Base-by-base conservation (phyloP, 306 rosid species). In the Quercus aquifolioides region DNA sequence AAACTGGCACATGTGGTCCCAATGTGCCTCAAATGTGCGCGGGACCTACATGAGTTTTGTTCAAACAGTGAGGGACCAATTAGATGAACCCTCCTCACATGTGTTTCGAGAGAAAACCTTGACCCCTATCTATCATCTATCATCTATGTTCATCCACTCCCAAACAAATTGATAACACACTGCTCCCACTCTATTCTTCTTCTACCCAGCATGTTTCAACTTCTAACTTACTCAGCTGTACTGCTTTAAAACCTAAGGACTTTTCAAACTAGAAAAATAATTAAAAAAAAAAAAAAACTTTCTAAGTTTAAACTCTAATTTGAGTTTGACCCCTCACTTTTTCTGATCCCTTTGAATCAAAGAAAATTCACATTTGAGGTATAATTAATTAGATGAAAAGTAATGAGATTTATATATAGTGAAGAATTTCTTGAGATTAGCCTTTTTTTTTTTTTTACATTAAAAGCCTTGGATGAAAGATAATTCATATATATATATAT, bases 11-110 rank as follows among this genome's bases (percentile, higher is more conserved):
- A 72, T 72, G 76, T 77, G 90, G 81, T 46, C 88, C 86, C 85
- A 69, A 71, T 7, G 28, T 60, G 73, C 70, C 59, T 35, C 49
- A 72, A 72, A 19, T 60, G 78, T 71, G 85, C 49, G 80, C 63
- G 79, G 92, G 88, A 26, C 87, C 89, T 57, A 81, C 84, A 41
- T 20, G 18, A 31, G 46, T 76, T 79, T 80, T 71, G 79, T 81
- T 84, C 85, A 71, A 81, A 81, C 78, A 83, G 89, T 69, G 85
- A 67, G 76, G 79, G 83, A 21, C 94, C 90, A 84, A 86, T 84
- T 74, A 78, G 71, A 70, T 67, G 75, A 64, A 67, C 15, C 77
- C 55, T 83, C 77, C 38, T 81, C 91, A 83, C 88, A 84, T 82
- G 89, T 83, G 54, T 49, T 49, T 49, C 17, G 17, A 12, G 4